Evolutionary conservation across 129 eudicot genomes (phyloP).

Genomic region (Chrysanthemum lavandulifolium): DNA sequence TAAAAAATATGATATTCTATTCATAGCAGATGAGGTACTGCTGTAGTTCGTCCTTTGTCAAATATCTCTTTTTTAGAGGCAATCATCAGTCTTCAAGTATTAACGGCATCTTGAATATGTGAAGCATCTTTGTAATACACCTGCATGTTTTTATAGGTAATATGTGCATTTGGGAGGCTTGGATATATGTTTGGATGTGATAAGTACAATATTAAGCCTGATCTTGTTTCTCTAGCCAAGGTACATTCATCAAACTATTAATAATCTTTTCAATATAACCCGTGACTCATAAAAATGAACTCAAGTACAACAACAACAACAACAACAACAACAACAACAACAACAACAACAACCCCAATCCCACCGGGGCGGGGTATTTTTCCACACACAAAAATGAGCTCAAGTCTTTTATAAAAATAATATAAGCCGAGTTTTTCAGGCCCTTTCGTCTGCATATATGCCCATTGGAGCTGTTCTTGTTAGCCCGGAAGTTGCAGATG

Average conservation of each 20-base stretch:
- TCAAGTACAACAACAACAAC: no score
- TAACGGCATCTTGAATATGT: neutral
- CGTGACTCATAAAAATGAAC: neutral
- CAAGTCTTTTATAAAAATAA: neutral
- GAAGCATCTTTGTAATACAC: neutral
- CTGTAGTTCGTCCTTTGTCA: neutral
- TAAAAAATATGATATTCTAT: slow-evolving; percentile 79
- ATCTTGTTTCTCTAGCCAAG: slow-evolving; percentile 92
- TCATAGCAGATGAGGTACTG: slow-evolving; percentile 88
- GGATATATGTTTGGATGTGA: slow-evolving; percentile 93
- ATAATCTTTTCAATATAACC: neutral
- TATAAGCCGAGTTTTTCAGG: slow-evolving; percentile 40
- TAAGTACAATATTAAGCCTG: slow-evolving; percentile 86
- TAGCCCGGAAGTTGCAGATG: slow-evolving; percentile 75
- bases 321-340: no score
- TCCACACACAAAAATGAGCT: neutral
- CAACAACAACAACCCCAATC: no score
- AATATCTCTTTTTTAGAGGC: neutral
- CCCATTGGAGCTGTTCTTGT: slow-evolving; percentile 97
- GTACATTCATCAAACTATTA: slow-evolving; percentile 32
- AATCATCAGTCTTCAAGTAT: neutral
- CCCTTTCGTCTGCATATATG: slow-evolving; percentile 89
- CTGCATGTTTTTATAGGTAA: slow-evolving; percentile 41
- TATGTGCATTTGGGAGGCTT: slow-evolving; percentile 94
- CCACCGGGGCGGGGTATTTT: no score